Evolutionary conservation across 768 basidiomycete species (phyloP), one percentile per base, ranked within the genome.

Genomic region (Tylopilus sp.): DNA sequence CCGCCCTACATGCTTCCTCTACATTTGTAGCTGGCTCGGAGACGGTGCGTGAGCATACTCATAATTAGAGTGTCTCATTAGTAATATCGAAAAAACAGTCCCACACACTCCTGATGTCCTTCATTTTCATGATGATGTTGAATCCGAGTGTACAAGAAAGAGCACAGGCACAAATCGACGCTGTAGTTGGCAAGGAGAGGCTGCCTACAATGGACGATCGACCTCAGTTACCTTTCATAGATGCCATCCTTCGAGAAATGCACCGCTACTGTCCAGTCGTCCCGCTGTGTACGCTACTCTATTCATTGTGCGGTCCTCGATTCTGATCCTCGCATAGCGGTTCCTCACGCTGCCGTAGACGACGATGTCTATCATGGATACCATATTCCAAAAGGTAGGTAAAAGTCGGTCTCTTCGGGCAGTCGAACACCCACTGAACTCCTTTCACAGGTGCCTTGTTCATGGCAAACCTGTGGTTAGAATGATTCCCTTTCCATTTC

Each of bases 391-490:
- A n/a, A n/a, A n/a, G n/a, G n/a, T n/a, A n/a, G 6, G 9, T 25
- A 11, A 13, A 2, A 3, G 1, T 19, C 11, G 6, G 1, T 22
- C 9, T 21, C 9, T 19, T 37, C 1, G 12, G 14, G 12, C 4
- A 6, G 6, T 5, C 3, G 17, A 44, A 16, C 0, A 3, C 17
- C 2, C 28, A 25, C 14, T 25, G 16, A 55, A 11, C 19, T 2
- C 3, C 6, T 5, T 3, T 38, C 31, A 3, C 19, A 59, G 58
- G 57, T 25, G 33, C 51, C 13, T 16, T 50, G 3, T 0, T 59
- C 1, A 9, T 58, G 0, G 6, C 52, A 2, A 59, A 59, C 36
- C 2, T 54, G 1, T 59, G 58, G 58, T 56, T 11, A 28, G 55
- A 25, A 12, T n/a, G n/a, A n/a, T n/a, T n/a, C n/a, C n/a, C n/a